Conservation (phyloP, 202 grass and related monocot species). For the Brachypodium distachyon region DNA sequence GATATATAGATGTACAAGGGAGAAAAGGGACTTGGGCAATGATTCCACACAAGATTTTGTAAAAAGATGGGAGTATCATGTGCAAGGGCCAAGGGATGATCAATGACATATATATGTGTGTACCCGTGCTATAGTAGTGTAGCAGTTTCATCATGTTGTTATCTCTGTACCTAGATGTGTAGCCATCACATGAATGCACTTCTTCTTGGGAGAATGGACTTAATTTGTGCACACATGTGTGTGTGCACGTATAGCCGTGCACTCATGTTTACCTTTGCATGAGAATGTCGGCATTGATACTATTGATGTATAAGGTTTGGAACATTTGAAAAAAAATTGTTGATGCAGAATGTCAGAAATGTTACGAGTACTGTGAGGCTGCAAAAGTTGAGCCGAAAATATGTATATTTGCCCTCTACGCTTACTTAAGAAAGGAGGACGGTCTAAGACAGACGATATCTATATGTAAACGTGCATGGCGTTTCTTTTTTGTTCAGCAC, state of each 20-base stretch:
- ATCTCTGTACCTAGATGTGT: not conserved
- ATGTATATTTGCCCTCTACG: too few species aligned
- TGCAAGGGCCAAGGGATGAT: conserved; percentile 16
- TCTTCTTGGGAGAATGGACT: not conserved
- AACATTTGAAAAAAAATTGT: too few species aligned
- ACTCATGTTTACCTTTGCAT: too few species aligned
- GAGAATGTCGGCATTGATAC: too few species aligned
- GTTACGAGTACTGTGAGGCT: too few species aligned
- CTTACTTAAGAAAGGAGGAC: too few species aligned
- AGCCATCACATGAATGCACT: conserved; percentile 13
- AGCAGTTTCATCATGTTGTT: conserved; percentile 38
- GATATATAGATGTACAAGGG: conserved; percentile 13
- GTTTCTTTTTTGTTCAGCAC: too few species aligned
- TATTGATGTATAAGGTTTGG: not conserved
- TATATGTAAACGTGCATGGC: too few species aligned
- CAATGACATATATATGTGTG: conserved; percentile 32
- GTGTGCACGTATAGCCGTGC: not conserved
- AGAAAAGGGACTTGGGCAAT: conserved; percentile 11
- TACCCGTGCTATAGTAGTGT: conserved; percentile 26
- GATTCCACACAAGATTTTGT: conserved; percentile 39
- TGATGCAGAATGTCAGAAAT: too few species aligned
- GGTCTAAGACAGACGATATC: too few species aligned
- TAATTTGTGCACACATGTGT: not conserved
- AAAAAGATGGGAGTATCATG: conserved; percentile 38
- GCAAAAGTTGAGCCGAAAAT: too few species aligned